Conservation (phyloP, 108 stramenopile species). For the Skeletonema costatum region DNA sequence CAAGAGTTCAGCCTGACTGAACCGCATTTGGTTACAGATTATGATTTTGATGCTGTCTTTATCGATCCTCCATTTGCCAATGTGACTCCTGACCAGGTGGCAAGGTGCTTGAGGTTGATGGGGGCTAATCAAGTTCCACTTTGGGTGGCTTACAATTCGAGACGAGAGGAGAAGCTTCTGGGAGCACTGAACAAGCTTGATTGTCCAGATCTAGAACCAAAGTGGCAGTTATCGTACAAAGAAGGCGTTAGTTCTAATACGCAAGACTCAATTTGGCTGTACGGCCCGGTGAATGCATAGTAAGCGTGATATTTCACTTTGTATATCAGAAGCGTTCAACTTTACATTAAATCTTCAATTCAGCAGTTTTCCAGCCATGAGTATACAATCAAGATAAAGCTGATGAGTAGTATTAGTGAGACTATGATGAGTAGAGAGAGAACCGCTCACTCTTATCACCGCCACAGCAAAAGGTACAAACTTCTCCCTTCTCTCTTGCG, state of each 20-base stretch:
- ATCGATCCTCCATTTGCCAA: constrained; percentile 46
- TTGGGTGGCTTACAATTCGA: constrained; percentile 34
- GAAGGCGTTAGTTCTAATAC: constrained; percentile 23
- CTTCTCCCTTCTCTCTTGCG: too few species aligned
- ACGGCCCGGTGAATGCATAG: constrained; percentile 19
- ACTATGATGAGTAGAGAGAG: too few species aligned
- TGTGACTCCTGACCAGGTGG: constrained; percentile 38
- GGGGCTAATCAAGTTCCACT: constrained; percentile 15
- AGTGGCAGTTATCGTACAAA: constrained; percentile 23
- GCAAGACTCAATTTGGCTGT: constrained; percentile 31
- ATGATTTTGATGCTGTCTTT: constrained; percentile 42
- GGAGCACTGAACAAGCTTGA: constrained; percentile 15
- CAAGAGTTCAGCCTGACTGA: constrained; percentile 26
- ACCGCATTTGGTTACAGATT: constrained; percentile 30
- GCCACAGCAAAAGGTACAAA: too few species aligned
- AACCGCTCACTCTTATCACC: too few species aligned
- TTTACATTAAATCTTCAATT: too few species aligned
- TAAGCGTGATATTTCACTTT: too few species aligned
- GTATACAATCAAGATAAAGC: too few species aligned
- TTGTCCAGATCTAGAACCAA: constrained; percentile 24
- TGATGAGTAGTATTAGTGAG: too few species aligned
- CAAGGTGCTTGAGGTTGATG: constrained; percentile 26
- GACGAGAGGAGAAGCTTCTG: constrained; percentile 28
- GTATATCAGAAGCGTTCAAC: too few species aligned
- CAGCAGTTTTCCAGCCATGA: too few species aligned